These are phyloP conservation scores for Knoxdaviesia capensis DNA, from an alignment of 2,329 filamentous ascomycete species.

Conservation along the genomic window DNA sequence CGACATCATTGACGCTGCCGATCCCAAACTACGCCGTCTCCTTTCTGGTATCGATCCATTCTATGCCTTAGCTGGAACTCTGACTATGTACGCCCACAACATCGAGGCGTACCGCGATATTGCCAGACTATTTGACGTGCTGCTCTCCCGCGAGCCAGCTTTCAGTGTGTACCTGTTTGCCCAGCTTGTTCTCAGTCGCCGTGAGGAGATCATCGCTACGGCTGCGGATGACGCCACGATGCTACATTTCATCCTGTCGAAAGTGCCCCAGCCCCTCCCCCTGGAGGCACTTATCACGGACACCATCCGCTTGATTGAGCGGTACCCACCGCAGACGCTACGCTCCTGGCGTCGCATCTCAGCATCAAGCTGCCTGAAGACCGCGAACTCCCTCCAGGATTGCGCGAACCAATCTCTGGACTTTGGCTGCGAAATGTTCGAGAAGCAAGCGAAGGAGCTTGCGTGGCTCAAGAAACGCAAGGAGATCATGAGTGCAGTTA, in stretches of 20 bases:
- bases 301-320: constrained; percentile 41
- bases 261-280: constrained; percentile 63
- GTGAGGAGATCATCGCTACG: constrained; percentile 71
- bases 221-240: constrained; percentile 73
- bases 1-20: constrained; percentile 53
- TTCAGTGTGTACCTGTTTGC: constrained; percentile 86
- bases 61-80: constrained; percentile 79
- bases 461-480: constrained; percentile 9
- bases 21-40: constrained; percentile 53
- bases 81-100: constrained; percentile 94
- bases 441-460: constrained; percentile 54
- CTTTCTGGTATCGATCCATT: constrained; percentile 67
- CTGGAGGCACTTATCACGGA: constrained; percentile 56
- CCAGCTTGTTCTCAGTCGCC: constrained; percentile 63
- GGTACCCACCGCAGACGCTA: constrained; percentile 53
- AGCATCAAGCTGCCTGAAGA: constrained; percentile 64
- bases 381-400: constrained; percentile 35
- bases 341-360: constrained; percentile 56
- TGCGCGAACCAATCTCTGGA: constrained; percentile 35
- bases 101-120: constrained; percentile 81
- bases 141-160: constrained; percentile 71
- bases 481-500: constrained; percentile 1
- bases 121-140: constrained; percentile 75
- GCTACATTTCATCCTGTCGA: constrained; percentile 72
- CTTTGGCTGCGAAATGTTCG: constrained; percentile 49